Conservation (phyloP, 306 rosid species). For the Sechiopsis laciniata region DNA sequence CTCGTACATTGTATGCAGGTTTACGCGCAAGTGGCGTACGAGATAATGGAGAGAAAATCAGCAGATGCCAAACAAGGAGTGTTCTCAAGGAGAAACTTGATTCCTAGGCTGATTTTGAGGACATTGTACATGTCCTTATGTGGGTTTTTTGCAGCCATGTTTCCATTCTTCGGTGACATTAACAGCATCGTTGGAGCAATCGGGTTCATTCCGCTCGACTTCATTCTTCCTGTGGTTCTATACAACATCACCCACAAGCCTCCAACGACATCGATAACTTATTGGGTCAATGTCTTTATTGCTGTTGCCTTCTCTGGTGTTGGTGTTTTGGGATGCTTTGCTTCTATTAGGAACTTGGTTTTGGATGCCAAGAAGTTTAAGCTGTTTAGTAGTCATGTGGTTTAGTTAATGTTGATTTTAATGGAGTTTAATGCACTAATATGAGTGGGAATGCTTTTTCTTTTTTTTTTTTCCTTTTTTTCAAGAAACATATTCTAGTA, state of each 20-base stretch:
- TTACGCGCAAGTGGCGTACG: slow-evolving; percentile 97
- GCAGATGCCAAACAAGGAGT: slow-evolving; percentile 76
- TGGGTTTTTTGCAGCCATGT: slow-evolving; percentile 85
- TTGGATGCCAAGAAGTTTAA: slow-evolving; percentile 75
- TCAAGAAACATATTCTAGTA: neutral
- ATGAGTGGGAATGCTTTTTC: neutral
- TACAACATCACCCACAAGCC: slow-evolving; percentile 85
- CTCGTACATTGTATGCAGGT: slow-evolving; percentile 41
- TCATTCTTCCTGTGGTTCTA: slow-evolving; percentile 85
- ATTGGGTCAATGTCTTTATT: slow-evolving; percentile 67
- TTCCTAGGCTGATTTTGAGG: slow-evolving; percentile 74
- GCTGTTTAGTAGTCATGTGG: slow-evolving; percentile 64
- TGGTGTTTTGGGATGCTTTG: slow-evolving; percentile 75
- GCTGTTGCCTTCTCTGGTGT: slow-evolving; percentile 64
- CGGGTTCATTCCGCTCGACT: slow-evolving; percentile 93
- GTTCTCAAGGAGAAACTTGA: slow-evolving; percentile 67
- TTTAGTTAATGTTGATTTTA: slow-evolving; percentile 19
- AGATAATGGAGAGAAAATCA: slow-evolving; percentile 82
- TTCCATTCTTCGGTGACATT: slow-evolving; percentile 89
- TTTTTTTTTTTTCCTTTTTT: too few relatives aligned
- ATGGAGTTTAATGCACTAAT: neutral
- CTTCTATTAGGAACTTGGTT: slow-evolving; percentile 68
- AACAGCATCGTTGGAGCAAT: slow-evolving; percentile 79
- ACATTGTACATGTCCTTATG: slow-evolving; percentile 64
- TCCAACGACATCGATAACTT: slow-evolving; percentile 45